Conservation (phyloP, 345 rosid genomes). For the Citrus reticulata region DNA sequence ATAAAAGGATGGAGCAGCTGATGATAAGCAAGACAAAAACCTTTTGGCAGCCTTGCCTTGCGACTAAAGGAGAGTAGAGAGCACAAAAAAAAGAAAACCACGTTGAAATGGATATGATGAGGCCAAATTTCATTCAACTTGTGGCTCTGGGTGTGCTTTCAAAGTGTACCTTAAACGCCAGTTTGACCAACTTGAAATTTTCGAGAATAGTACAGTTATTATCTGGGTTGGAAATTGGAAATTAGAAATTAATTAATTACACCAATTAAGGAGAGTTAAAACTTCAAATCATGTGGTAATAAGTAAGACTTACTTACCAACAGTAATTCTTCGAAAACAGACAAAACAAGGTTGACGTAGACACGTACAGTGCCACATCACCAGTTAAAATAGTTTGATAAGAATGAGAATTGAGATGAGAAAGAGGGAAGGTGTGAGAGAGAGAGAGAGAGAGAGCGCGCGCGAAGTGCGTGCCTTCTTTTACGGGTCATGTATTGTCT, state of each 20-base stretch:
- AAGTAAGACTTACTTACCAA: no score
- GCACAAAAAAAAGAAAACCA: no score
- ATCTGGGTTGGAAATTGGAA: no score
- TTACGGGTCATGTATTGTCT: slow-evolving; percentile 25
- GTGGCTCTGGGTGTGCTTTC: background rate
- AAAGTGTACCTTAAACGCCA: background rate
- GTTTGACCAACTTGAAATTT: slow-evolving; percentile 21
- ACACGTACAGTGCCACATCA: background rate
- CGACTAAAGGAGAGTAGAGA: background rate
- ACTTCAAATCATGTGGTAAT: background rate
- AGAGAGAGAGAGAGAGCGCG: background rate
- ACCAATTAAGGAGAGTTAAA: background rate
- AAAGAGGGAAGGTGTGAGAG: background rate
- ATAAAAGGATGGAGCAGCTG: background rate
- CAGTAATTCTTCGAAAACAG: background rate
- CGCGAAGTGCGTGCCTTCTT: slow-evolving; percentile 19
- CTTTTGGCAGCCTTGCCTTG: slow-evolving; percentile 26
- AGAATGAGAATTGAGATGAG: background rate
- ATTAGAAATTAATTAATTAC: no score
- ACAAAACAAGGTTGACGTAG: background rate
- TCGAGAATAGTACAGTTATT: background rate
- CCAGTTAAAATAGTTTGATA: background rate
- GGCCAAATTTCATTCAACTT: background rate
- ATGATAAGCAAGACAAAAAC: background rate
- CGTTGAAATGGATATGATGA: background rate